Evolutionary conservation across 1,139 yeast species (phyloP).

Genomic region (Lodderomyces metapsilosis): DNA sequence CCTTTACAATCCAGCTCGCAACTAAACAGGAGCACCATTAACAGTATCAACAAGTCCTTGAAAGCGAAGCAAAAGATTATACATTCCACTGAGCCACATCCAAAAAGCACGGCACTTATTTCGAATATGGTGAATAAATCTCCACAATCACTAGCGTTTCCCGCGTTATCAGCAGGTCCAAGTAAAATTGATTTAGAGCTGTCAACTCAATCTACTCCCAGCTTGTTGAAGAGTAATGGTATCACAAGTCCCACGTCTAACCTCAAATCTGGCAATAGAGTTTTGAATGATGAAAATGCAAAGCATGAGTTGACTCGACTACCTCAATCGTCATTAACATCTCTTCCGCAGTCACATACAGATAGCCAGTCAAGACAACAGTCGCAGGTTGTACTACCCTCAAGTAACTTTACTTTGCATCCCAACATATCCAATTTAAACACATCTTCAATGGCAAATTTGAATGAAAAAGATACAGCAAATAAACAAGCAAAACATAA

Average conservation of each 20-base stretch:
- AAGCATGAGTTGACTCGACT: slow-evolving; percentile 1
- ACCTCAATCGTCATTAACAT: slow-evolving; percentile 1
- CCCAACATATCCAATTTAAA: slow-evolving; percentile 13
- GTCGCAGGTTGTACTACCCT: slow-evolving; percentile 1
- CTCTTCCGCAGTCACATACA: slow-evolving; percentile 2
- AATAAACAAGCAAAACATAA: slow-evolving; percentile 18
- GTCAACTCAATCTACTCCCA: neutral
- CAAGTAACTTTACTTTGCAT: slow-evolving; percentile 12
- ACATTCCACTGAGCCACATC: slow-evolving; percentile 36
- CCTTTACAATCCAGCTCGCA: slow-evolving; percentile 11
- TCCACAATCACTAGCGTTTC: slow-evolving; percentile 30
- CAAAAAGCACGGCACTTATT: slow-evolving; percentile 33
- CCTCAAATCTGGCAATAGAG: neutral
- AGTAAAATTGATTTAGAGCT: slow-evolving; percentile 6
- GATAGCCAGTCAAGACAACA: slow-evolving; percentile 4
- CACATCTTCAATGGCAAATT: slow-evolving; percentile 4
- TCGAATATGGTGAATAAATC: slow-evolving; percentile 37
- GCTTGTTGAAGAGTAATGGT: slow-evolving; percentile 6
- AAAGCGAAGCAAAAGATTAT: slow-evolving; percentile 44
- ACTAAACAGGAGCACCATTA: slow-evolving; percentile 31
- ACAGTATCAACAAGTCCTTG: slow-evolving; percentile 39
- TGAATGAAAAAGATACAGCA: slow-evolving; percentile 6
- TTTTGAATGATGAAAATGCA: neutral
- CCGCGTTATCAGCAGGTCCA: slow-evolving; percentile 16
- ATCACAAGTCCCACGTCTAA: neutral